phyloP scores from a whole-genome alignment of 768 basidiomycete species.

The Fomitopsis pulvina region DNA sequence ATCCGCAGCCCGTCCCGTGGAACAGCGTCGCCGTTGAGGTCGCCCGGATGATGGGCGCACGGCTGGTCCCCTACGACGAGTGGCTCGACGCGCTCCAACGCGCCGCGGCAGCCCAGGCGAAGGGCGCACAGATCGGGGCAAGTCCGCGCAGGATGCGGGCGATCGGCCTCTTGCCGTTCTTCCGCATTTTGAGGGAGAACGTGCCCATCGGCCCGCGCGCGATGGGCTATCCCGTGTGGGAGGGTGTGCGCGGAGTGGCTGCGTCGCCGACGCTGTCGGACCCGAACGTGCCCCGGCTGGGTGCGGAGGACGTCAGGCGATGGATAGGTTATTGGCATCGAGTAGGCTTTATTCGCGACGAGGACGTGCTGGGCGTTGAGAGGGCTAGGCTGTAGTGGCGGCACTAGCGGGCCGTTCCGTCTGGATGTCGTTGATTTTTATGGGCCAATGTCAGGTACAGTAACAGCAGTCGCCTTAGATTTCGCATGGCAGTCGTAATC shows the following conservation, averaged over 20 bases:
- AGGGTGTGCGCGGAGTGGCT: background rate
- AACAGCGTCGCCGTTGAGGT: constrained; percentile 7
- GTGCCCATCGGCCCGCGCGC: background rate
- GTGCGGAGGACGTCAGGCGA: background rate
- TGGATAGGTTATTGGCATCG: background rate
- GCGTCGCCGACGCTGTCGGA: constrained; percentile 1
- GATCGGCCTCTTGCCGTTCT: background rate
- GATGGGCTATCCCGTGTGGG: background rate
- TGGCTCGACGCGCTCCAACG: constrained; percentile 15
- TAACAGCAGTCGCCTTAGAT: too few species aligned
- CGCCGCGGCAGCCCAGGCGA: background rate
- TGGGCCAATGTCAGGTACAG: too few species aligned
- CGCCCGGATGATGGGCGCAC: constrained; percentile 13
- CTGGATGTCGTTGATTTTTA: too few species aligned
- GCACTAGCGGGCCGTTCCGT: background rate
- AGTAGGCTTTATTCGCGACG: background rate
- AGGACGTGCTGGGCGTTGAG: background rate
- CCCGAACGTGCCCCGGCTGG: background rate
- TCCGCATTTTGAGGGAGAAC: background rate
- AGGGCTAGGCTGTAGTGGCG: background rate
- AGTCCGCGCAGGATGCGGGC: background rate
- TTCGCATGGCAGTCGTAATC: too few species aligned
- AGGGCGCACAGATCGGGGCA: background rate
- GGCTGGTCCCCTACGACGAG: constrained; percentile 19
- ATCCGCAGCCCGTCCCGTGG: constrained; percentile 32